These are phyloP conservation scores for Mucor indicus DNA, from an alignment of 371 early-diverging fungal species.

Conservation along the genomic window DNA sequence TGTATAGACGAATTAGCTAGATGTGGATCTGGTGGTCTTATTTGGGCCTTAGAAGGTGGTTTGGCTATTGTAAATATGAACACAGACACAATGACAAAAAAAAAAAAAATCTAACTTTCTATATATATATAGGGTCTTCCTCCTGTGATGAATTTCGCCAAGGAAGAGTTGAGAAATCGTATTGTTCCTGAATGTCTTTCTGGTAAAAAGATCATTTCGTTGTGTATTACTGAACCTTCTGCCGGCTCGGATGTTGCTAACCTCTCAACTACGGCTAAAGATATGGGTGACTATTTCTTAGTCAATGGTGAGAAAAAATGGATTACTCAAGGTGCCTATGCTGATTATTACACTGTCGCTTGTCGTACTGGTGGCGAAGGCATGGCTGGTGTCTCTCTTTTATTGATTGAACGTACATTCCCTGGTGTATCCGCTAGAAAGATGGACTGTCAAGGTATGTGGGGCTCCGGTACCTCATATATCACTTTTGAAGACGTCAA, in stretches of 20 bases:
- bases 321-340: slow-evolving; percentile 85
- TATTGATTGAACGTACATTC: slow-evolving; percentile 78
- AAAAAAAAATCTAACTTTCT: not conserved
- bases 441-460: slow-evolving; percentile 74
- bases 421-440: slow-evolving; percentile 74
- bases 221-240: slow-evolving; percentile 71
- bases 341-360: slow-evolving; percentile 69
- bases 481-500: slow-evolving; percentile 84
- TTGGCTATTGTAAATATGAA: slow-evolving; percentile 10
- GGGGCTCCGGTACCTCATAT: slow-evolving; percentile 78
- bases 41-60: slow-evolving; percentile 58
- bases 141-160: slow-evolving; percentile 76
- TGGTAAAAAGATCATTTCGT: slow-evolving; percentile 78
- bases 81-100: not conserved
- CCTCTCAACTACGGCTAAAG: slow-evolving; percentile 68
- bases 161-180: slow-evolving; percentile 63
- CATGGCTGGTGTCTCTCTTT: slow-evolving; percentile 79
- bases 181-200: slow-evolving; percentile 69
- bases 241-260: slow-evolving; percentile 83
- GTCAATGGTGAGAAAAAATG: slow-evolving; percentile 89
- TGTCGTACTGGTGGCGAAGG: slow-evolving; percentile 79
- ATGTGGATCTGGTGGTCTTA: slow-evolving; percentile 81
- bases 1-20: slow-evolving; percentile 79
- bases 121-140: slow-evolving; percentile 54
- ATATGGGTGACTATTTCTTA: slow-evolving; percentile 71